Evolutionary conservation across 2,329 filamentous ascomycete species (phyloP), one percentile per base, ranked within the genome.

Genomic region (Trichoderma harzianum): DNA sequence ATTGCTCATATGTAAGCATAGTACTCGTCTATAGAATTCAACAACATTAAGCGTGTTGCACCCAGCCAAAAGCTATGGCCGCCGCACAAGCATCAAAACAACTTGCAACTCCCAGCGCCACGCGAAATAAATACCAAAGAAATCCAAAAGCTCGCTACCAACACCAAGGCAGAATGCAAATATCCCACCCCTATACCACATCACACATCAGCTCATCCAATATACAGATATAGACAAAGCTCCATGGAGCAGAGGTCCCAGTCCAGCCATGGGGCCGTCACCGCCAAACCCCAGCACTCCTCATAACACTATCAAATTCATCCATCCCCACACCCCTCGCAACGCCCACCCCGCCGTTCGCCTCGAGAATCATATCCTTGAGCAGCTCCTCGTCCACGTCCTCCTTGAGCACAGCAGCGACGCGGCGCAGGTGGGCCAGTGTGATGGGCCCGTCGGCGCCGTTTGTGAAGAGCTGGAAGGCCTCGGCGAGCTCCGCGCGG

Each of bases 311-410:
- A 81, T 94, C 92, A 82, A 97, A 97, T 78, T 98, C 93, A 67
- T 92, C 91, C 78, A 91, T 85, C 53, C 85, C 89, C 11, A 97
- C 95, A 8, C 92, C 93, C 71, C 85, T 87, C 47, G 85, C 88
- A 12, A 92, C 87, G 18, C 92, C 91, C 5, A 87, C 89, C 1
- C 93, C 94, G 3, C 93, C 93, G 81, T 97, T 98, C 63, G 95
- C 96, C 85, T 98, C 95, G 63, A 94, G 84, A 72, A 99, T 92
- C 96, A 99, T 99, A 84, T 98, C 94, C 83, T 89, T 90, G 78
- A 99, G 83, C 78, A 97, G 82, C 63, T 93, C 91, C 77, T 98
- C 96, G 72, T 89, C 89, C 28, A 97, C 91, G 73, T 91, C 93
- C 82, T 97, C 94, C 82, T 94, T 93, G 77, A 99, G 83, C 76